Base-by-base conservation (phyloP, 352 stramenopile genomes). In the Phytophthora foliorum region DNA sequence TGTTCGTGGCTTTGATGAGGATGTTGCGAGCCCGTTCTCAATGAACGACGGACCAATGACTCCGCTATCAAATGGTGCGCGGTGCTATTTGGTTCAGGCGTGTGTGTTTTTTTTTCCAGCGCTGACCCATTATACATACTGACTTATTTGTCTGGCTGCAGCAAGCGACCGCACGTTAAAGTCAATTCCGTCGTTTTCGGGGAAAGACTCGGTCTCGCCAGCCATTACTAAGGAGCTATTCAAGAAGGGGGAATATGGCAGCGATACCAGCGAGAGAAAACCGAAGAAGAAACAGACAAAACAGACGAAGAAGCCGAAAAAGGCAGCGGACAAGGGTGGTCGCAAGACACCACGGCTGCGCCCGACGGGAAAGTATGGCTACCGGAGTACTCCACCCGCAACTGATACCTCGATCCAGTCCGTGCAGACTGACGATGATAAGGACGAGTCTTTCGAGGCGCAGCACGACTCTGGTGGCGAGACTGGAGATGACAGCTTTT, bases 201-300 rank as follows among this genome's bases (percentile, higher is more conserved):
- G 83, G n/a, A 83, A 81, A 54, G 62, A 56, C 1, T 88, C 77
- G 7, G 52, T 80, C 2, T 89, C 81, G 2, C 84, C 80, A 0
- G 73, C 78, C 16, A 86, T 92, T 42, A 83, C 66, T 14, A 80
- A 86, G 16, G 69, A 84, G 25, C 57, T 92, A n/a, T 92, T 92
- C 58, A 78, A 78, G 38, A 72, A 80, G 21, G 64, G 50, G 38
- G 69, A 31, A 38, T 50, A 51, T 39, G 50, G 21, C 44, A 82
- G 69, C 31, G 78, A 89, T 51, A 63, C 67, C 5, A 74, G 59
- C 17, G 74, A 71, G 5, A 62, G 61, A 31, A 74, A 74, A 13
- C 31, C 38, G n/a, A 67, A 63, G 13, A 64, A 69, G 34, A 77
- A 66, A 46, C 67, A 72, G 34, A 22, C 42, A 6, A 90, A 86